Percentiles rank a stretch among this genome's conserved stretches.
Conservation (phyloP, 164 flowering plant genomes). For the Taxillus chinensis region DNA sequence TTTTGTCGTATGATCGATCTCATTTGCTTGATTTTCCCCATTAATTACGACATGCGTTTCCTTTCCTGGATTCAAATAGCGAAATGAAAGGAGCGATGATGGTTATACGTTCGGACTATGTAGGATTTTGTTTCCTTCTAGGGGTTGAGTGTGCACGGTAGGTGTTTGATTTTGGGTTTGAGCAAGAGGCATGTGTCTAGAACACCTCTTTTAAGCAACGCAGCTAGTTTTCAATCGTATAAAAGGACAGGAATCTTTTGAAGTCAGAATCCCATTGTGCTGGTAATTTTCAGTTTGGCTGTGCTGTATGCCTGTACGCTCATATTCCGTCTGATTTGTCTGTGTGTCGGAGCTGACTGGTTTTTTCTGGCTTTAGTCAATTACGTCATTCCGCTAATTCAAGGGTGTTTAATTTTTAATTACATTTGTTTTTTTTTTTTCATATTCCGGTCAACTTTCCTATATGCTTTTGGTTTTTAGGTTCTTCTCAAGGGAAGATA, state of each 20-base stretch:
- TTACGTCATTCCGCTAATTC: neutral
- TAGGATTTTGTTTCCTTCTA: too few relatives aligned
- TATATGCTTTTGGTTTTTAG: conserved; percentile 21
- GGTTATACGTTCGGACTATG: neutral
- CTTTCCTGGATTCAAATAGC: neutral
- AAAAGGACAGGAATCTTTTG: neutral
- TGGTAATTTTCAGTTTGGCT: too few relatives aligned
- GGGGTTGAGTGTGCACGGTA: neutral
- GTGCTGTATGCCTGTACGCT: too few relatives aligned
- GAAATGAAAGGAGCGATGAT: neutral
- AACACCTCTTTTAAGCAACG: neutral
- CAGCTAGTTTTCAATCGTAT: neutral
- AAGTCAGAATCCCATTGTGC: too few relatives aligned
- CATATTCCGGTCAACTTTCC: neutral
- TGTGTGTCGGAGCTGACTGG: neutral
- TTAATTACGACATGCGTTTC: neutral
- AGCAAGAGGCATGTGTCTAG: neutral
- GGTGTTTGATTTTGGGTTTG: neutral
- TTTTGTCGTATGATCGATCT: neutral
- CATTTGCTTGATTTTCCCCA: neutral
- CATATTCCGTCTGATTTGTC: neutral
- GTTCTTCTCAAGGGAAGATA: conserved; percentile 57
- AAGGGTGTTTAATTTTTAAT: neutral
- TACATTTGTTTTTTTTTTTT: neutral
- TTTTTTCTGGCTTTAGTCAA: neutral